A percentile compares a stretch with the other conserved stretches of the same genome.
Evolutionary conservation across 441 rosid genomes (phyloP).

Genomic region (Sinapis alba): DNA sequence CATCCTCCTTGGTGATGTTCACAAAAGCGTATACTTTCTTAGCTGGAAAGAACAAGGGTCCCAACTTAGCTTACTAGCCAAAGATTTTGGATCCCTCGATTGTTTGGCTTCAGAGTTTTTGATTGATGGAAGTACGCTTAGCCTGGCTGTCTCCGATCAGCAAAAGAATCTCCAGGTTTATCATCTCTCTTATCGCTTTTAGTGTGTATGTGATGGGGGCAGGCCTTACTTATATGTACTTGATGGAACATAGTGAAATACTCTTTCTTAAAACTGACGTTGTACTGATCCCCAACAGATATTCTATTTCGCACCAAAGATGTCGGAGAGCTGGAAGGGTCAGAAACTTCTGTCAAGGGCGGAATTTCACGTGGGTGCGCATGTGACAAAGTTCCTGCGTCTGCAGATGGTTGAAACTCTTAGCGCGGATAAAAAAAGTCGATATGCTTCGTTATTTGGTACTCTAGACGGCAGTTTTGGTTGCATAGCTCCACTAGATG

Average conservation of each 20-base stretch:
- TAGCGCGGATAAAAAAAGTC: conserved; percentile 85
- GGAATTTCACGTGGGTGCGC: conserved; percentile 95
- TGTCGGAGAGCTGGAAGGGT: conserved; percentile 99
- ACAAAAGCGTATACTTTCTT: conserved; percentile 94
- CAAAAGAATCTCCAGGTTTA: conserved; percentile 96
- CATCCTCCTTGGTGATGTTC: conserved; percentile 77
- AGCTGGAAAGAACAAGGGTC: conserved; percentile 99
- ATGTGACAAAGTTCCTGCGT: conserved; percentile 87
- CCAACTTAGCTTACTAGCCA: conserved; percentile 90
- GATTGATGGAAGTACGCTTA: conserved; percentile 96
- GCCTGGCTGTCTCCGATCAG: conserved; percentile 92
- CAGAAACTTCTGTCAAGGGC: conserved; percentile 95
- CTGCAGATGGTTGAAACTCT: conserved; percentile 84
- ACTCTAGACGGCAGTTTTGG: conserved; percentile 97
- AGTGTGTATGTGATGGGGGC: conserved; percentile 1
- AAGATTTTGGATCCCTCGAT: conserved; percentile 96
- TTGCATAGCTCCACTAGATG: conserved; percentile 95
- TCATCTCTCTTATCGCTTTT: conserved; percentile 18
- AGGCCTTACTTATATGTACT: not conserved
- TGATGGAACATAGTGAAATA: conserved; percentile 17
- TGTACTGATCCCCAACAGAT: conserved; percentile 50
- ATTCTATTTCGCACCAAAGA: conserved; percentile 95
- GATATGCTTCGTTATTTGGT: conserved; percentile 86
- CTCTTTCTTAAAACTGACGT: not conserved
- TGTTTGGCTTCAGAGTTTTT: conserved; percentile 95